phyloP scores from a whole-genome alignment of 257 asterid genomes.

The Solanum rostratum region DNA sequence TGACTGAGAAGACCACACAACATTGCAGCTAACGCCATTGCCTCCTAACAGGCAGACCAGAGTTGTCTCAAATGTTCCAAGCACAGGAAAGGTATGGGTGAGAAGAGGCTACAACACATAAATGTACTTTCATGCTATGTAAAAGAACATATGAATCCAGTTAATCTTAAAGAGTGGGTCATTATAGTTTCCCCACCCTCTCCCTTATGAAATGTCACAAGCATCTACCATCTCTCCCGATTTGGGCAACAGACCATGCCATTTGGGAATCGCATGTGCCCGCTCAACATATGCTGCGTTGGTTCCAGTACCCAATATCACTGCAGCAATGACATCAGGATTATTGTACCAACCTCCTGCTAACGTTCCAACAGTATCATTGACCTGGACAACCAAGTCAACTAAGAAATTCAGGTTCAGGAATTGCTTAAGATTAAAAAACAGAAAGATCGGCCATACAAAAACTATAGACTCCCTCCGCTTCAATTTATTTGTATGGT shows the following conservation, averaged over 20 bases:
- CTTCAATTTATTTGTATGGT: too few species aligned
- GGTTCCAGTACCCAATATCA: slow-evolving; percentile 90
- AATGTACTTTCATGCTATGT: not conserved
- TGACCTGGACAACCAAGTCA: slow-evolving; percentile 37
- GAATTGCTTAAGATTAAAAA: not conserved
- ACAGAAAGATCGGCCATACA: not conserved
- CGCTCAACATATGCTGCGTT: slow-evolving; percentile 92
- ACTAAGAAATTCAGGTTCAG: not conserved
- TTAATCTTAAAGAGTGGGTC: not conserved
- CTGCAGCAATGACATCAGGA: slow-evolving; percentile 77
- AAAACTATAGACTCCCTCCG: not conserved
- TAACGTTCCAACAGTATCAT: slow-evolving; percentile 91
- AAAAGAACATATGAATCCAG: not conserved
- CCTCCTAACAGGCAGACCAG: not conserved
- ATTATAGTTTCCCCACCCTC: not conserved
- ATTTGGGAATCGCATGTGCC: slow-evolving; percentile 74
- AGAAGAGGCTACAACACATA: not conserved
- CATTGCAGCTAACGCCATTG: too few species aligned
- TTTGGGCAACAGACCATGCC: slow-evolving; percentile 62
- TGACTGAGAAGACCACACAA: too few species aligned
- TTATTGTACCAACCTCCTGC: slow-evolving; percentile 65
- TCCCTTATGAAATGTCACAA: not conserved
- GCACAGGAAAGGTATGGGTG: not conserved
- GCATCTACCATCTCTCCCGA: slow-evolving; percentile 73
- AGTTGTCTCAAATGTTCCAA: not conserved